Percentiles rank a stretch among this genome's conserved stretches.
These are phyloP conservation scores for Diplocarpon rosae DNA, from an alignment of 2,329 filamentous ascomycete genomes.

Conservation along the genomic window DNA sequence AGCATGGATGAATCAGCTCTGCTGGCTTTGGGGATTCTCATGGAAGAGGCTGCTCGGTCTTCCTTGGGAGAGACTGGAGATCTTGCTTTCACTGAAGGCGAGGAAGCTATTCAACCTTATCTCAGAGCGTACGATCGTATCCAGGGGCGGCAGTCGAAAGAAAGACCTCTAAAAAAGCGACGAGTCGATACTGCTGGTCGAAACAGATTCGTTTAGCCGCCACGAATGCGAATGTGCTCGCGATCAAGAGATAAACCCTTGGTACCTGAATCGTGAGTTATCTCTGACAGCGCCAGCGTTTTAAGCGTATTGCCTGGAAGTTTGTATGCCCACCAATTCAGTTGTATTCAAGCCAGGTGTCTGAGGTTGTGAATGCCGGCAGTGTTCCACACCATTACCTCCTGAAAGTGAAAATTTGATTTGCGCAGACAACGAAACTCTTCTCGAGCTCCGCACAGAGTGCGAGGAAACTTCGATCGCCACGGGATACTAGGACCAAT, in stretches of 20 bases:
- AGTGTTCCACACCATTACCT: too few species aligned
- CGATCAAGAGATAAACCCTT: not conserved
- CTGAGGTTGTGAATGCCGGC: not conserved
- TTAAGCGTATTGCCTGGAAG: not conserved
- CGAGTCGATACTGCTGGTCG: conserved; percentile 3
- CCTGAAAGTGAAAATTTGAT: too few species aligned
- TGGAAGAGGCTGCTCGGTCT: conserved; percentile 58
- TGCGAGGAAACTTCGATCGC: too few species aligned
- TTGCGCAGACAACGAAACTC: too few species aligned
- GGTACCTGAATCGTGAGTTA: not conserved
- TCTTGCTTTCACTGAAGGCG: conserved; percentile 57
- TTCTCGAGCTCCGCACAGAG: too few species aligned
- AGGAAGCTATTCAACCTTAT: conserved; percentile 3
- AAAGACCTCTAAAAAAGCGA: conserved; percentile 10
- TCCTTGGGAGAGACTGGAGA: conserved; percentile 55
- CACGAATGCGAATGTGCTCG: not conserved
- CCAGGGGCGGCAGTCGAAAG: not conserved
- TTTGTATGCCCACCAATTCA: not conserved
- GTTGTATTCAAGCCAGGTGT: not conserved
- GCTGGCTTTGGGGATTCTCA: conserved; percentile 60
- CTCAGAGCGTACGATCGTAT: not conserved
- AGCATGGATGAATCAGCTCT: conserved; percentile 73
- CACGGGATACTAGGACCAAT: too few species aligned
- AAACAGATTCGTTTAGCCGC: not conserved
- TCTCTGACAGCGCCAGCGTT: not conserved